Base-by-base conservation (phyloP, 768 basidiomycete species). In the Mycena rebaudengoi region DNA sequence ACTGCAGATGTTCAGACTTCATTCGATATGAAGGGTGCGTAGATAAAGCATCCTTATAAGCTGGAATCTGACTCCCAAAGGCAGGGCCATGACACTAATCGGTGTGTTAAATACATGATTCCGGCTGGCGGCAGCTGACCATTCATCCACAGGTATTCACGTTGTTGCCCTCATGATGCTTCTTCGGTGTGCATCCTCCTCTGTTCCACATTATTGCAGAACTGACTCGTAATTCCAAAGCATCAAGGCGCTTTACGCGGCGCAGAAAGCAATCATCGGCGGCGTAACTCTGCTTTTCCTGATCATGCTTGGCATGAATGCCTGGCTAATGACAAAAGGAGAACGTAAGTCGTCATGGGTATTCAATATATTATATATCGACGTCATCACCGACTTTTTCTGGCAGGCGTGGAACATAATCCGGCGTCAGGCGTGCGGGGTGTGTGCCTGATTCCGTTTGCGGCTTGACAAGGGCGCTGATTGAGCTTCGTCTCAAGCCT, bases 81-180 rank as follows among this genome's bases (percentile, higher is more conserved):
- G n/a, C n/a, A n/a, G n/a, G n/a, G 69, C 80, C 23, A 86, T 84
- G 75, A 85, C 85, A 0, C 77, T 85, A 50, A 83, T 84, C 14
- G 86, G 83, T 1, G n/a, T n/a, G n/a, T n/a, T n/a, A n/a, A n/a
- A n/a, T n/a, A n/a, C n/a, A n/a, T n/a, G n/a, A n/a, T n/a, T n/a
- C n/a, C n/a, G n/a, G n/a, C n/a, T n/a, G n/a, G n/a, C n/a, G n/a
- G n/a, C n/a, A n/a, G n/a, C n/a, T n/a, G n/a, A n/a, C n/a, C n/a
- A n/a, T n/a, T n/a, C n/a, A n/a, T n/a, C n/a, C n/a, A n/a, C n/a
- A n/a, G n/a, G n/a, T n/a, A 81, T 88, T 52, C 78, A 82, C 32
- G 72, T 85, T 21, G 82, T 84, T 1, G 85, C 81, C 4, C 64
- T 86, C 18, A 87, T 89, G 86, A 87, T 89, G 87, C 74, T 86